Base-by-base conservation (phyloP, 2,329 filamentous ascomycete species). In the Phialophora expanda region DNA sequence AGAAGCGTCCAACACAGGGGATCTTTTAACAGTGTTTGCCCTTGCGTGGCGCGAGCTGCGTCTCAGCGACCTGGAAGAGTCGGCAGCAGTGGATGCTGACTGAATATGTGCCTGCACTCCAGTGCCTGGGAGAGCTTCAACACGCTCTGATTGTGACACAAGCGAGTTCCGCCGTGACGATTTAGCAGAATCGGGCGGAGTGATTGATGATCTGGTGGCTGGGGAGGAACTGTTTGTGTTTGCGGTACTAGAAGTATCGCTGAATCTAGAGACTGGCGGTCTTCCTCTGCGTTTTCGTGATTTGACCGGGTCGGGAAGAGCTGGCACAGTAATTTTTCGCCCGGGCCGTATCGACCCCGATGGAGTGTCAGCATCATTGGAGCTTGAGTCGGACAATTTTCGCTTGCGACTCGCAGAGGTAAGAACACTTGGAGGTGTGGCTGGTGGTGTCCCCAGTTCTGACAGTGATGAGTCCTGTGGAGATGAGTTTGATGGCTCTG, bases 401-500 rank as follows among this genome's bases (percentile, higher is more conserved):
- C 34, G 59, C 48, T 58, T 58, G n/a, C 51, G 62, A 41, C 56
- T 59, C 4, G 14, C 28, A 54, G 46, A 14, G 14, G 12, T 28
- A 26, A 38, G 28, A 14, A 44, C 28, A 14, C 24, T 56, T 17
- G 60, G 60, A n/a, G 60, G 53, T 17, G 28, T 61, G n/a, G 28
- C 32, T 24, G 58, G 56, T 30, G 28, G 50, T 20, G 38, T 61
- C 30, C 55, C 24, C 12, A 59, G 46, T 7, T 56, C 12, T 9
- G 51, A 54, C 20, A 32, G 34, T 41, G 61, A 66, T 41, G 60
- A 56, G 11, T 56, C 20, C 20, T 46, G 51, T 11, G 28, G 32
- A 26, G 65, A 61, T 53, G 65, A 56, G 22, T 34, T 26, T 44
- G n/a, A 34, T 38, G 59, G 20, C 20, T 61, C 60, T 48, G 56